Base-by-base conservation (phyloP, 2,329 filamentous ascomycete species). In the Trichoderma sp. region DNA sequence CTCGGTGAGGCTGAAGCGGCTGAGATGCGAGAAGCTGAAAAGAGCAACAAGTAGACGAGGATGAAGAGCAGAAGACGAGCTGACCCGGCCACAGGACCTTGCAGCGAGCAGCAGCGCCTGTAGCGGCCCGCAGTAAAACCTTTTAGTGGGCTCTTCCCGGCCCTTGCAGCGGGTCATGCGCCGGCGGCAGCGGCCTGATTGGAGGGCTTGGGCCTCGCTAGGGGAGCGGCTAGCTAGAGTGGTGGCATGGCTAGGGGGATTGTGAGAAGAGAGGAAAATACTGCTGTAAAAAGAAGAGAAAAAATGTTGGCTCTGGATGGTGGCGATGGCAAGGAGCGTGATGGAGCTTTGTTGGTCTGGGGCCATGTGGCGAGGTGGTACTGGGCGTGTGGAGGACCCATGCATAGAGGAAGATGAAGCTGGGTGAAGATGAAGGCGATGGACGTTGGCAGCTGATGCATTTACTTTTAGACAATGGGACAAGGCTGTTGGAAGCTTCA, bases 141-240 rank as follows among this genome's bases (percentile, higher is more conserved):
- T 31, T 16, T 40, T 60, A 43, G 29, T 31, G 21, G n/a, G 10
- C 24, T 24, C 14, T 11, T 7, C 19, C 37, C 21, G 33, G 56
- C 52, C 62, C 62, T 43, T 56, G 62, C 33, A 65, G 49, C 49
- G 37, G 52, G 62, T 47, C 62, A 65, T 64, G 61, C 61, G 61
- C 61, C 47, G 21, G n/a, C 27, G 27, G 21, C 31, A 24, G 24
- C 27, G 62, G 13, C 29, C 35, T 56, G 62, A 65, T 65, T 65
- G 62, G 62, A 65, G 61, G n/a, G 21, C 0, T 7, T 37, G 33
- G 5, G 27, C 11, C n/a, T 62, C 40, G 60, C 60, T 43, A 49
- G 59, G 16, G 31, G n/a, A 33, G 58, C 58, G 31, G 47, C 47
- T 49, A 49, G 47, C 16, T 43, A 43, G n/a, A 43, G 40, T 43